These are phyloP conservation scores for Sanguinoderma infundibulare DNA, from an alignment of 1,284 basidiomycete genomes.

Conservation along the genomic window DNA sequence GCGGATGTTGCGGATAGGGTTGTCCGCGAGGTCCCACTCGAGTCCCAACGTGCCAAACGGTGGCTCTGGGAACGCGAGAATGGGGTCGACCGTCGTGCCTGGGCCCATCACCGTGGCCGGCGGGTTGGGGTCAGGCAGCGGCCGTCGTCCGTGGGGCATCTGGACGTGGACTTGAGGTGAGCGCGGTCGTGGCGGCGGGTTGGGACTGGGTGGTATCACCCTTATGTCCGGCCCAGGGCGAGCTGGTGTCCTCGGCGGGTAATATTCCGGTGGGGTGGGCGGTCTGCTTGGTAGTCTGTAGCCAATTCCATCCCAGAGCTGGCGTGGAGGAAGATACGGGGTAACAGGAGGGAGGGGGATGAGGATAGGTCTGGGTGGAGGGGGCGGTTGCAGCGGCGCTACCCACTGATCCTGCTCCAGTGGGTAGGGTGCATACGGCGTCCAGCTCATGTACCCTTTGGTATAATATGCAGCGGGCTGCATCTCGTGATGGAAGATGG, in stretches of 20 bases:
- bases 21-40: constrained; percentile 1
- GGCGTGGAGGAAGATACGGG: neutral
- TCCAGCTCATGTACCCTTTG: neutral
- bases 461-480: neutral
- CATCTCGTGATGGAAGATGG: neutral
- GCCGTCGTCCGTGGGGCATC: neutral
- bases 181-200: neutral
- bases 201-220: neutral
- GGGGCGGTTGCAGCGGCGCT: neutral
- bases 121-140: neutral
- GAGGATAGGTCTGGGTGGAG: too few relatives aligned
- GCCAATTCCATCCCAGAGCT: neutral
- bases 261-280: neutral
- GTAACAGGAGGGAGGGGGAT: neutral
- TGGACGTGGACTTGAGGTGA: too few relatives aligned
- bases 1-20: neutral
- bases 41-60: neutral
- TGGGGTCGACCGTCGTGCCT: neutral
- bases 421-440: neutral
- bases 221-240: neutral
- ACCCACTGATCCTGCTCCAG: neutral
- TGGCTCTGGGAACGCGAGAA: neutral
- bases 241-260: neutral
- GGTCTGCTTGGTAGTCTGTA: neutral
- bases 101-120: neutral